These are phyloP conservation scores for Aspergillus japonicus DNA, from an alignment of 2,329 filamentous ascomycete genomes.

Conservation along the genomic window DNA sequence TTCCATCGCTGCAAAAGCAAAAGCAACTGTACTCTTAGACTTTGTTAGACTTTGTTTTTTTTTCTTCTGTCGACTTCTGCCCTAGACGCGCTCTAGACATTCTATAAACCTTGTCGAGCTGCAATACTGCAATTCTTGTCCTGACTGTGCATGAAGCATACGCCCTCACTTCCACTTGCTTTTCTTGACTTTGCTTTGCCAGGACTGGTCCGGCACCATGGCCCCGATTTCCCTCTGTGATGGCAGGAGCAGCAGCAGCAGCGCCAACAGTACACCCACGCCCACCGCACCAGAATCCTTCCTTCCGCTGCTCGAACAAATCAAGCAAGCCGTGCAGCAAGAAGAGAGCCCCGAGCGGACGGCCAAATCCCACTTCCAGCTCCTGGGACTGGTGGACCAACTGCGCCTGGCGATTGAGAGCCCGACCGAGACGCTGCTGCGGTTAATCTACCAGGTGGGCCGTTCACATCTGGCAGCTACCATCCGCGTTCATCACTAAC, in stretches of 20 bases:
- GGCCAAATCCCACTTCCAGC: constrained; percentile 25
- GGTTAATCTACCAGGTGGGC: constrained; percentile 36
- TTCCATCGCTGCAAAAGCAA: background rate
- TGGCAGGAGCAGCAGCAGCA: background rate
- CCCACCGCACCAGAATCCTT: background rate
- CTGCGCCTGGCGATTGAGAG: constrained; percentile 31
- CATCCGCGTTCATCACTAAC: background rate
- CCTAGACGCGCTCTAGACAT: too few relatives aligned
- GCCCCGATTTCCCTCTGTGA: background rate
- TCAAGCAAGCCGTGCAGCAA: constrained; percentile 15
- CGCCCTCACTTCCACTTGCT: background rate
- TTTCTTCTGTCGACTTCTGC: too few relatives aligned
- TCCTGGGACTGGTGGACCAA: constrained; percentile 30
- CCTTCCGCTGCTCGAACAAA: constrained; percentile 13
- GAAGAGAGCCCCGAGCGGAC: constrained; percentile 19
- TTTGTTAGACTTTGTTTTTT: too few relatives aligned
- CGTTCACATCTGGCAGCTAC: too few relatives aligned
- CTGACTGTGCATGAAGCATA: background rate
- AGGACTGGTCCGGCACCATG: background rate
- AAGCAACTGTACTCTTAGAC: background rate
- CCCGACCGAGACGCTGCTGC: constrained; percentile 32
- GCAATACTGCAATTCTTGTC: background rate
- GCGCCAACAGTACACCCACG: constrained; percentile 4
- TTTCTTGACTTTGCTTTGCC: background rate
- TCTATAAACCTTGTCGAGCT: background rate